Conservation (phyloP, 2,329 filamentous ascomycete species). For the Clathrospora elynae region DNA sequence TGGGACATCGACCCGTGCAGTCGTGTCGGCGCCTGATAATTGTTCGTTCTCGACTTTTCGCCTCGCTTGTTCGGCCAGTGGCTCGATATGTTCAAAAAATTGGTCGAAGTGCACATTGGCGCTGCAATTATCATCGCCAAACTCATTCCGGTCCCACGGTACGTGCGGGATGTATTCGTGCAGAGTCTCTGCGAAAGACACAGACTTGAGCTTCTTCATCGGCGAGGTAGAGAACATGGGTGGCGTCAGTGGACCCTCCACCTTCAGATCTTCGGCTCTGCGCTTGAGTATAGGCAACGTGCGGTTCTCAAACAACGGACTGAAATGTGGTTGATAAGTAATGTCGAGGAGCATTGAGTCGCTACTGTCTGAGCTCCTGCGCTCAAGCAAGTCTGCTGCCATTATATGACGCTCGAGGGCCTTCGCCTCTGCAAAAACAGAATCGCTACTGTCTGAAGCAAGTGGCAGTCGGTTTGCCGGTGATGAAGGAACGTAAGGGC, state of each 20-base stretch:
- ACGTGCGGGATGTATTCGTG: constrained; percentile 42
- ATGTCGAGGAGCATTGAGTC: constrained; percentile 42
- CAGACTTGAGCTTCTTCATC: constrained; percentile 49
- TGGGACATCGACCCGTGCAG: constrained; percentile 56
- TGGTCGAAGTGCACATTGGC: constrained; percentile 31
- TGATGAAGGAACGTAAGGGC: constrained; percentile 50
- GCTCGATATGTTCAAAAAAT: constrained; percentile 44
- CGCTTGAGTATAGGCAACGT: constrained; percentile 38
- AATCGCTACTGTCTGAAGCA: constrained; percentile 45
- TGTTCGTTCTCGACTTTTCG: constrained; percentile 51
- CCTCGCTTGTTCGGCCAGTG: constrained; percentile 46
- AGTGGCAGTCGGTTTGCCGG: constrained; percentile 46
- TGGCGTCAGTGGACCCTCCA: constrained; percentile 56
- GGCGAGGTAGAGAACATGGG: constrained; percentile 44
- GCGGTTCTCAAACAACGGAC: constrained; percentile 18
- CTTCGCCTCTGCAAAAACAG: constrained; percentile 40
- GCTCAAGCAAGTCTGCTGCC: constrained; percentile 41
- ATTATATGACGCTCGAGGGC: constrained; percentile 43
- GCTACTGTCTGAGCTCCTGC: constrained; percentile 39
- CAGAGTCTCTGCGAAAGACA: constrained; percentile 48
- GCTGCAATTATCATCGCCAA: constrained; percentile 16
- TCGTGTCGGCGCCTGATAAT: constrained; percentile 55
- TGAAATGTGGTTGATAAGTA: constrained; percentile 27
- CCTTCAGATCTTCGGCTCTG: constrained; percentile 47
- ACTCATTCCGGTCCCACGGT: constrained; percentile 26